Evolutionary conservation across 169 alveolate genomes (phyloP).

Genomic region (Eimeria necatrix): DNA sequence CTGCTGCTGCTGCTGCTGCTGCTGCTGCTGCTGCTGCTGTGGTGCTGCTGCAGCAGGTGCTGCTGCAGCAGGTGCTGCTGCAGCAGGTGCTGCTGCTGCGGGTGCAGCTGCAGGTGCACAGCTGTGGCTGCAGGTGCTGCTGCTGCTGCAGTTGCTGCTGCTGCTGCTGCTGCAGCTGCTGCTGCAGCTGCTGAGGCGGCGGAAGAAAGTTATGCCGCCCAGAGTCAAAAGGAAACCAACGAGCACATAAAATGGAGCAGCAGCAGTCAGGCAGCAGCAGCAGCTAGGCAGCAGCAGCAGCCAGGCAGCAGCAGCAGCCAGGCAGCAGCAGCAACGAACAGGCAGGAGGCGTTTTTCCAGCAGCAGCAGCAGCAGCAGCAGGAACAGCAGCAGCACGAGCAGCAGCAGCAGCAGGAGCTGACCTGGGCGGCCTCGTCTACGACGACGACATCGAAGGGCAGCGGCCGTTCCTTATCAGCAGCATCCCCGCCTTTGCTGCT

Average conservation of each 20-base stretch:
- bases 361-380: no score
- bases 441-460: conserved; percentile 72
- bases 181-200: conserved; percentile 8
- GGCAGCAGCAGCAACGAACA: not conserved
- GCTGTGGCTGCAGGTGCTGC: conserved; percentile 25
- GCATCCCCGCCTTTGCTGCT: not conserved
- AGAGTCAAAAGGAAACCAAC: not conserved
- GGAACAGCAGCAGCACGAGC: not conserved
- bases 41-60: not conserved
- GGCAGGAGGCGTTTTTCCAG: no score
- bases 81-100: not conserved
- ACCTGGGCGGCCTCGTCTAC: conserved; percentile 80
- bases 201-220: no score
- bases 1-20: not conserved
- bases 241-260: no score
- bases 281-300: no score
- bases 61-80: not conserved
- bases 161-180: conserved; percentile 26
- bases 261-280: no score
- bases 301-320: no score
- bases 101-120: no score
- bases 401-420: not conserved
- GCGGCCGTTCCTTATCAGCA: not conserved
- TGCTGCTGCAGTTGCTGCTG: conserved; percentile 19
- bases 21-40: not conserved